Evolutionary conservation across 352 stramenopile species (phyloP), one percentile per base, ranked within the genome.

Genomic region (Phytophthora cryptogea): DNA sequence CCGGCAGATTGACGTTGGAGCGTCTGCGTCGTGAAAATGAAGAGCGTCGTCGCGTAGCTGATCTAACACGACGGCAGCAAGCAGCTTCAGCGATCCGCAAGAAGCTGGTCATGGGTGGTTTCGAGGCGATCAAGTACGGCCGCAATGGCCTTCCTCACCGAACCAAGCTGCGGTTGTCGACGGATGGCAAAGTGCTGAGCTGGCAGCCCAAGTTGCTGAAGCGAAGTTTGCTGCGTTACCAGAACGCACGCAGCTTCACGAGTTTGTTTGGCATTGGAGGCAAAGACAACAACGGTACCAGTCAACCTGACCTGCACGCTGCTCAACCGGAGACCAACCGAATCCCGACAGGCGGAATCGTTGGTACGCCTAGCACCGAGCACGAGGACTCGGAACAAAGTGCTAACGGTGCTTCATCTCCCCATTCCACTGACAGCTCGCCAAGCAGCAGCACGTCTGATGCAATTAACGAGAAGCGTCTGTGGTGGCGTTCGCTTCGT

Each of bases 141-240:
- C 83, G 85, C 53, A 87, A 91, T 26, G 86, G 86, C 0, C 57
- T 90, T 23, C 82, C 82, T 5, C 82, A 93, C 47, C 82, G 80
- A 26, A 95, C 86, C 0, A 89, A 89, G 47, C 62, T 95, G 26
- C 73, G 77, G 0, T 74, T 95, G 16, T 93, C 83, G 33, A 74
- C 74, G 4, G 80, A 90, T 36, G 85, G 83, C 14, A 78, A 86
- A 59, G 76, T 77, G 11, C 57, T 95, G 23, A 85, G 72, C 45
- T 95, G 86, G 86, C 78, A 89, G 59, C 79, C 82, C 0, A 92
- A 93, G 53, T 53, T 90, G 13, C 58, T 90, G n/a, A 92, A 92
- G 53, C 76, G 80, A 10, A 72, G 82, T 0, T 62, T 90, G 23
- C 59, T 92, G 8, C 79, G 81, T 3, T 92, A 87, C 53, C 80